Evolutionary conservation across 1,139 yeast genomes (phyloP), one percentile per base, ranked within the genome.

Genomic region (Blastobotrys buckinghamii): DNA sequence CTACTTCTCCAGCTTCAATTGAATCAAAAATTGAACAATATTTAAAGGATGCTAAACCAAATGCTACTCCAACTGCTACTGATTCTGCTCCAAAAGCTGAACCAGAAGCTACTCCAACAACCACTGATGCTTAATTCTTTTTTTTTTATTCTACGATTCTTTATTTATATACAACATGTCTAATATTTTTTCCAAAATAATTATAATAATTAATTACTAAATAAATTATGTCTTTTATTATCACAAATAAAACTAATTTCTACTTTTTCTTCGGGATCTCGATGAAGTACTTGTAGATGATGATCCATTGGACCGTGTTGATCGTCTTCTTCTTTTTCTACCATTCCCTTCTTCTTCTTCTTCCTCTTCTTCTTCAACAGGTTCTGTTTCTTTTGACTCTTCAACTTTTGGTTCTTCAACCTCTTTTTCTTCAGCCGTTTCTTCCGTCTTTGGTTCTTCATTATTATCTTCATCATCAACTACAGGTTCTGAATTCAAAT

Each of bases 1-100:
- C 80, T 49, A 79, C 87, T 27, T 74, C 82, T 43, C 97, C 98
- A 27, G 59, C 69, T 35, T 70, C 75, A 16, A 64, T 85, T 42
- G 84, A 78, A 57, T 57, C 67, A 26, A 67, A 71, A 27, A 73
- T 84, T 47, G 73, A 71, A 58, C 63, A 67, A 51, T 68, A 79
- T 53, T 69, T 83, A 49, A 50, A 62, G 10, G 39, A 35, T 17
- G 40, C 9, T 13, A 34, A 33, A 35, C 33, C 45, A 16, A n/a
- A n/a, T n/a, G 43, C 6, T 20, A 24, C 20, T 17, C 33, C 45
- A 22, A 33, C 35, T 16, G 27, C 35, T 20, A 40, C 43, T 10
- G 16, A 2, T 4, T 16, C 43, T 19, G 35, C 34, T 9, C 29
- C 43, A 16, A 19, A 15, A 2, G 30, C 44, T 33, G 19, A 16